These are phyloP conservation scores for Hypoxylon trugodes DNA, from an alignment of 495 filamentous ascomycete genomes.

Conservation along the genomic window DNA sequence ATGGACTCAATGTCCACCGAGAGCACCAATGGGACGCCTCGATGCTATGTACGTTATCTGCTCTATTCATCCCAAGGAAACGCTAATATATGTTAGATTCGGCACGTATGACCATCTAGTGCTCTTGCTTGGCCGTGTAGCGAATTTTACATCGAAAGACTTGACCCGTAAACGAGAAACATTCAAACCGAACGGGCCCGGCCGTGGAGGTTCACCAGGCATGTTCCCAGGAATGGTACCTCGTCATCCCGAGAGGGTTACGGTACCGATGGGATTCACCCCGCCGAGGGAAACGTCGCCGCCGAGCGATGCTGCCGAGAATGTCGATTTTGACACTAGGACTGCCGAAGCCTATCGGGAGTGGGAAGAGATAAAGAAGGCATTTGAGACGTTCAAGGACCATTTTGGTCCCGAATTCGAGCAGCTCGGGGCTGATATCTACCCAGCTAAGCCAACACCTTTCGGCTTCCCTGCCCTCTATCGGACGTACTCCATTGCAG, in stretches of 20 bases:
- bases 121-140: slow-evolving; percentile 82
- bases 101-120: slow-evolving; percentile 87
- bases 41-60: slow-evolving; percentile 69
- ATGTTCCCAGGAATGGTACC: slow-evolving; percentile 73
- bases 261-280: slow-evolving; percentile 66
- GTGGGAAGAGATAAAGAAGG: slow-evolving; percentile 77
- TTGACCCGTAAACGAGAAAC: slow-evolving; percentile 76
- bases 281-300: slow-evolving; percentile 50
- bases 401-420: slow-evolving; percentile 79
- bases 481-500: slow-evolving; percentile 83
- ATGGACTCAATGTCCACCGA: slow-evolving; percentile 86
- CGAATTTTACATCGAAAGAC: slow-evolving; percentile 82
- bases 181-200: slow-evolving; percentile 53
- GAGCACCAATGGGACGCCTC: slow-evolving; percentile 77
- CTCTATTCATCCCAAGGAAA: background rate
- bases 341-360: slow-evolving; percentile 77
- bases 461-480: slow-evolving; percentile 87
- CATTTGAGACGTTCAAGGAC: slow-evolving; percentile 70
- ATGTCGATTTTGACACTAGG: slow-evolving; percentile 64
- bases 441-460: slow-evolving; percentile 65
- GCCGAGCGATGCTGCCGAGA: slow-evolving; percentile 43
- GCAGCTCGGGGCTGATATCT: slow-evolving; percentile 77
- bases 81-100: slow-evolving; percentile 57
- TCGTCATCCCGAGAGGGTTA: slow-evolving; percentile 51
- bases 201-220: slow-evolving; percentile 44